phyloP scores from a whole-genome alignment of 2,329 filamentous ascomycete genomes.

The Fusarium caatingaense region DNA sequence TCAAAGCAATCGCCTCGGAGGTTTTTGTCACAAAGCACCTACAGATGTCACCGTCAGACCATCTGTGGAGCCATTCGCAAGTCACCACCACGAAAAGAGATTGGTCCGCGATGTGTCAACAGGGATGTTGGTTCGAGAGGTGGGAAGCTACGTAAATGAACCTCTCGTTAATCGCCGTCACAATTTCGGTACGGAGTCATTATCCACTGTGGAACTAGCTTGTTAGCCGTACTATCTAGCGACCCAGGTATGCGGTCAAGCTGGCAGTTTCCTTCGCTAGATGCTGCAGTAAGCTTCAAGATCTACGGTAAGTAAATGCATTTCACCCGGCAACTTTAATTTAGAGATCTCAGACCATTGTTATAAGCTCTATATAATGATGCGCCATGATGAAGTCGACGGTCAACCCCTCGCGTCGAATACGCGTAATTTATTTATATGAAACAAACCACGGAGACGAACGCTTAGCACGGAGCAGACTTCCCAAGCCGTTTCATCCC shows the following conservation, averaged over 20 bases:
- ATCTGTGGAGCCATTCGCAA: accelerated
- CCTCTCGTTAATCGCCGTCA: background rate
- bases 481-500: background rate
- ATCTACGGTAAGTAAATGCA: accelerated
- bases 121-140: background rate
- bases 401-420: accelerated
- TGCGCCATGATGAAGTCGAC: background rate
- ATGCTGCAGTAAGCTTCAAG: background rate
- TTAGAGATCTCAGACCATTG: accelerated
- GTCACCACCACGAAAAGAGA: background rate
- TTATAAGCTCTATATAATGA: no score
- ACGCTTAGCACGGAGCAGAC: accelerated
- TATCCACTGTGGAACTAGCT: background rate
- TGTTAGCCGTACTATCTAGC: background rate
- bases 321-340: accelerated
- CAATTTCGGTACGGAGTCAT: no score
- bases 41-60: background rate
- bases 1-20: accelerated
- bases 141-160: accelerated
- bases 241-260: accelerated
- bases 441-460: background rate
- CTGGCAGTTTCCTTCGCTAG: accelerated
- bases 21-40: accelerated
- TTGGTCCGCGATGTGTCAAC: background rate
- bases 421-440: background rate